A percentile compares a stretch with the other conserved stretches of the same genome.
phyloP scores from a whole-genome alignment of 306 rosid species.

The Arachis hypogaea region DNA sequence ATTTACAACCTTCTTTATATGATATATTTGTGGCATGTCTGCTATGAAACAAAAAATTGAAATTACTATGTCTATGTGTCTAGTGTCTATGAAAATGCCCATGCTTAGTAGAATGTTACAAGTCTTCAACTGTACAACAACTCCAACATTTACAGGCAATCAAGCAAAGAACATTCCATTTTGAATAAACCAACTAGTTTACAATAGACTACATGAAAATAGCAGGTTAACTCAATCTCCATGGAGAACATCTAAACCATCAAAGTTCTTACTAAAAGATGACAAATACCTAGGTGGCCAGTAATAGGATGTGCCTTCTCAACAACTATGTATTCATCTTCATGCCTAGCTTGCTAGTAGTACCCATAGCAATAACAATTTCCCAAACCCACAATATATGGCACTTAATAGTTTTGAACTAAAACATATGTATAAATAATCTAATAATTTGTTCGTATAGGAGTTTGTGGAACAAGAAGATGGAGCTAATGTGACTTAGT shows the following conservation, averaged over 20 bases:
- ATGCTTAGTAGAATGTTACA: too few relatives aligned
- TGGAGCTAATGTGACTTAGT: background rate
- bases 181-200: background rate
- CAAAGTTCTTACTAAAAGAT: constrained; percentile 12
- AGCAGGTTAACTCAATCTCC: background rate
- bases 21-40: too few relatives aligned
- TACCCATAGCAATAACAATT: too few relatives aligned
- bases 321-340: constrained; percentile 22
- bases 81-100: too few relatives aligned
- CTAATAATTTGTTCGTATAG: background rate
- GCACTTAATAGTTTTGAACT: too few relatives aligned
- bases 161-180: constrained; percentile 15
- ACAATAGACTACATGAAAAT: constrained; percentile 1
- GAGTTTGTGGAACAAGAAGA: constrained; percentile 3
- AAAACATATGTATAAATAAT: too few relatives aligned
- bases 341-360: too few relatives aligned
- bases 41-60: too few relatives aligned
- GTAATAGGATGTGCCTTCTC: constrained; percentile 7
- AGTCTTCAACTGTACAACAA: background rate
- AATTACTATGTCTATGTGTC: too few relatives aligned
- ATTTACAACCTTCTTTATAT: too few relatives aligned
- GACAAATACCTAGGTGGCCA: constrained; percentile 2
- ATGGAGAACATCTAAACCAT: constrained; percentile 9
- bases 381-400: too few relatives aligned
- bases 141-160: background rate